These are phyloP conservation scores for Candolleomyces aberdarensis DNA, from an alignment of 768 basidiomycete genomes.

Conservation along the genomic window DNA sequence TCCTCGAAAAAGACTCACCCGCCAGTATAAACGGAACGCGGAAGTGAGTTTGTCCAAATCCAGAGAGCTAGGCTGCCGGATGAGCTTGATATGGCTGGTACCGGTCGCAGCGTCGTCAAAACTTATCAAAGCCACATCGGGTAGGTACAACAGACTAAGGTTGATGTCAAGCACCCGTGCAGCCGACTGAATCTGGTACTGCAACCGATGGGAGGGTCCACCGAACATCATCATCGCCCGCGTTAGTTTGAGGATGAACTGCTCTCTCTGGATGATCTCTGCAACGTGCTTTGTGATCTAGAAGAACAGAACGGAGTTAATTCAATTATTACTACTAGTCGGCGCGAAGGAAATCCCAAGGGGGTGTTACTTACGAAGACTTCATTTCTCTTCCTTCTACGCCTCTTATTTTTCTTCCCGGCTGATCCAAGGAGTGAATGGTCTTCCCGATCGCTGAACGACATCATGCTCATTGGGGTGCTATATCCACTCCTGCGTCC, in stretches of 20 bases:
- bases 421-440: background rate
- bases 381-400: constrained; percentile 69
- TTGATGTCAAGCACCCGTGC: constrained; percentile 75
- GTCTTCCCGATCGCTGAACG: background rate
- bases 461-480: constrained; percentile 8
- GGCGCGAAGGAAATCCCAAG: background rate
- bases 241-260: constrained; percentile 81
- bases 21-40: constrained; percentile 73
- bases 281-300: constrained; percentile 85
- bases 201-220: constrained; percentile 78
- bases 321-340: background rate
- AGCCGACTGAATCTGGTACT: constrained; percentile 76
- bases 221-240: constrained; percentile 91
- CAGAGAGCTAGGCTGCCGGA: constrained; percentile 65
- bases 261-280: constrained; percentile 75
- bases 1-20: constrained; percentile 33
- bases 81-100: constrained; percentile 79
- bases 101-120: constrained; percentile 81
- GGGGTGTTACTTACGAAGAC: constrained; percentile 54
- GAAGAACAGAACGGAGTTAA: background rate
- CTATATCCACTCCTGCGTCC: constrained; percentile 10
- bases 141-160: constrained; percentile 69
- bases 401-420: constrained; percentile 19
- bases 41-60: constrained; percentile 76
- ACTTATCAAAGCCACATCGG: constrained; percentile 73